These are phyloP conservation scores for Mortierella sp. DNA, from an alignment of 371 early-diverging fungal species.

Conservation along the genomic window DNA sequence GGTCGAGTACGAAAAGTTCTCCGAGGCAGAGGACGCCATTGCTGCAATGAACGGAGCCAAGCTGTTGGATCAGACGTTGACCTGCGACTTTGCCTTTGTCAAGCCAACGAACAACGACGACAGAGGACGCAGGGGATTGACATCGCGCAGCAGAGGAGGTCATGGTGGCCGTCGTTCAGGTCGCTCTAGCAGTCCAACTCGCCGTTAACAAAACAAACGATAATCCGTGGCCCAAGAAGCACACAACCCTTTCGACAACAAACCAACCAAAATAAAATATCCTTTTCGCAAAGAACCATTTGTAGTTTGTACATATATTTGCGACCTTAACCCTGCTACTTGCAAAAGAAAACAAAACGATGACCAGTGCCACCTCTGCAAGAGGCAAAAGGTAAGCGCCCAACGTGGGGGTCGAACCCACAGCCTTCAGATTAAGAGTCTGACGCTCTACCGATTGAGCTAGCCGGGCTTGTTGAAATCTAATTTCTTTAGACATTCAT, in stretches of 20 bases:
- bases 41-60: constrained; percentile 76
- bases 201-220: constrained; percentile 22
- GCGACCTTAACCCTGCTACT: background rate
- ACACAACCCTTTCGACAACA: background rate
- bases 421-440: constrained; percentile 98
- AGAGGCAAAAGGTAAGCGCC: constrained; percentile 62
- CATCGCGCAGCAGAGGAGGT: constrained; percentile 48
- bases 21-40: constrained; percentile 89
- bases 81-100: constrained; percentile 90
- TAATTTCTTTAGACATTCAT: too few relatives aligned
- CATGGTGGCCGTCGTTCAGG: constrained; percentile 46
- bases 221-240: background rate
- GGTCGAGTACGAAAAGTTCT: constrained; percentile 87
- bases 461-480: constrained; percentile 78
- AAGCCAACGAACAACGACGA: constrained; percentile 51
- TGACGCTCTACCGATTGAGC: constrained; percentile 98
- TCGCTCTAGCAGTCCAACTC: constrained; percentile 52
- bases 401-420: constrained; percentile 96
- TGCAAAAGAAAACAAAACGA: background rate
- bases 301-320: background rate
- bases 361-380: too few relatives aligned
- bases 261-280: constrained; percentile 1
- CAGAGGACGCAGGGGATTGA: constrained; percentile 53
- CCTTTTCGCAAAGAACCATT: background rate
- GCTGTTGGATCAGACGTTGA: constrained; percentile 79